A percentile compares a stretch with the other conserved stretches of the same genome.
Conservation (phyloP, 1,139 yeast species). For the Sugiyamaella castrensis region DNA sequence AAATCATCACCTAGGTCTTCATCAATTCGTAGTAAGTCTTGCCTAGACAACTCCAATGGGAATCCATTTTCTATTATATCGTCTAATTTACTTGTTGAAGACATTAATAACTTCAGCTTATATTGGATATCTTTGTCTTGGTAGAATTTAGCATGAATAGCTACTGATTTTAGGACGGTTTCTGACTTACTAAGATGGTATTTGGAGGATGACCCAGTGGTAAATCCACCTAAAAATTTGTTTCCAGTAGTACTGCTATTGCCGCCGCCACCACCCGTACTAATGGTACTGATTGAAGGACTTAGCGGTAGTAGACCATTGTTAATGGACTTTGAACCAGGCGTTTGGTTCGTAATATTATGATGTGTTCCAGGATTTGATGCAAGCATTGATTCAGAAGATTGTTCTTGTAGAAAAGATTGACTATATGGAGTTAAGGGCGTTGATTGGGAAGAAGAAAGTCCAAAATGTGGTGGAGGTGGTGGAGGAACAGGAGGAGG, state of each 20-base stretch:
- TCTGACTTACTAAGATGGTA: slow-evolving; percentile 1
- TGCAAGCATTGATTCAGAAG: too few species aligned
- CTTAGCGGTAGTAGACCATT: not conserved
- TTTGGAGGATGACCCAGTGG: slow-evolving; percentile 2
- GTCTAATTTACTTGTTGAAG: slow-evolving; percentile 27
- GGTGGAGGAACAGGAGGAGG: slow-evolving; percentile 15
- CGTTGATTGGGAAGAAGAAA: not conserved
- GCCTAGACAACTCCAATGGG: slow-evolving; percentile 23
- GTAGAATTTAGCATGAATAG: slow-evolving; percentile 26
- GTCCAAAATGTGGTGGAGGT: not conserved
- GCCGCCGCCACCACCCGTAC: not conserved
- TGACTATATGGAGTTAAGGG: too few species aligned
- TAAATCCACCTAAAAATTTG: too few species aligned
- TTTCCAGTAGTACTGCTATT: not conserved
- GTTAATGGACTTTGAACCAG: not conserved
- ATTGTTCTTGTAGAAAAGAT: too few species aligned
- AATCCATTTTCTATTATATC: slow-evolving; percentile 34
- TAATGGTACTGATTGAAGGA: not conserved
- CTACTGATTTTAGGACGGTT: slow-evolving; percentile 11
- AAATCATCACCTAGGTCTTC: not conserved
- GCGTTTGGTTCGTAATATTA: too few species aligned
- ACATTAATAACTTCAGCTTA: slow-evolving; percentile 26
- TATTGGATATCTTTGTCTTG: slow-evolving; percentile 26
- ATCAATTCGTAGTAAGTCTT: slow-evolving; percentile 10
- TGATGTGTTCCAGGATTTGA: too few species aligned